Evolutionary conservation across 768 basidiomycete genomes (phyloP), one percentile per base, ranked within the genome.

Genomic region (Lyophyllum atratum): DNA sequence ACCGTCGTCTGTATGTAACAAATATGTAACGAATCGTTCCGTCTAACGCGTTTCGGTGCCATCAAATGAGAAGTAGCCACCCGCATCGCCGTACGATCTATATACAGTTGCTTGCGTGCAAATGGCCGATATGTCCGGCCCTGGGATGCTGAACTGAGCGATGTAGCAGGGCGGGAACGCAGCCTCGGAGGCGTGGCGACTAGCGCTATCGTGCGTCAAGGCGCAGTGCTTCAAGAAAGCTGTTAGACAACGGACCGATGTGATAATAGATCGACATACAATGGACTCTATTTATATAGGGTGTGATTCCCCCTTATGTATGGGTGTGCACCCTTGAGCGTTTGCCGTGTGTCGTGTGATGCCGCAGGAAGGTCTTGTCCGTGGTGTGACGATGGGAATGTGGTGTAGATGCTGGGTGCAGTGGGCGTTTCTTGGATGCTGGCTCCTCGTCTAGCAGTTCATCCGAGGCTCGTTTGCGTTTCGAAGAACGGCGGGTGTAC

Each of bases 391-490:
- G 57, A 44, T 46, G 51, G 46, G 60, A 50, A 46, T 33, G 55
- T 19, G 33, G 44, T 47, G 48, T 47, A 28, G 40, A 48, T 14
- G 52, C 34, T 39, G 46, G 55, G 44, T 48, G 52, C 37, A 52
- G 50, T 44, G 52, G 52, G 48, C 54, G 65, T 49, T 54, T 66
- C 55, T 59, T 61, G 37, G 60, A 46, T 21, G 54, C 59, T 58
- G 56, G 54, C 55, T 56, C 61, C 31, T 64, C 55, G 49, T 34
- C 48, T 40, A 31, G 45, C 52, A 49, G 21, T 10, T 64, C 61
- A 54, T 68, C 59, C 51, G 54, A 58, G 25, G 66, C 59, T 31
- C 82, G 83, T 62, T 85, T 86, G 47, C 86, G 82, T 63, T 86
- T 87, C 15, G 66, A 59, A 11, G 61, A 52, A 17, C 71, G 68